Base-by-base conservation (phyloP, 23 red algal species). In the Gracilaria domingensis region DNA sequence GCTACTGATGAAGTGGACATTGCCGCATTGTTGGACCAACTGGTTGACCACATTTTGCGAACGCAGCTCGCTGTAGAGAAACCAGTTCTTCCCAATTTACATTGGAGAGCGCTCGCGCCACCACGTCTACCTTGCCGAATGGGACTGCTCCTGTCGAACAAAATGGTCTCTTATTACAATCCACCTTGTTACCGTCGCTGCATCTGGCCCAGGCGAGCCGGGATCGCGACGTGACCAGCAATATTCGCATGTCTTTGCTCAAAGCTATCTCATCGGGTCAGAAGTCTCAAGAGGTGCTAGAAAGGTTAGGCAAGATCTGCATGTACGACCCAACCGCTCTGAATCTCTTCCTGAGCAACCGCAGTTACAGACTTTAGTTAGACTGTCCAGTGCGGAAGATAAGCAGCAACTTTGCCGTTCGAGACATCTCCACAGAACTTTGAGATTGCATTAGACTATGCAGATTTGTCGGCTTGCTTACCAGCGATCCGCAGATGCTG, bases 381-480 rank as follows among this genome's bases (percentile, higher is more conserved):
- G 76, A 65, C 11, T 53, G 24, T 66, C 73, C 87, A 25, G 13
- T 48, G 30, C 66, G 50, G 29, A 73, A 65, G 26, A 29, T 34
- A 48, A 72, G 7, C 36, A 47, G 75, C 36, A 25, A 24, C 4
- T 73, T 91, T 53, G 13, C 3, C 1, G 53, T 91, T n/a, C 54
- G 11, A 39, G 76, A 80, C 24, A 20, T 91, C 9, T 73, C 13
- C 11, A 72, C 48, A 45, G 87, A 82, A 53, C 57, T 91, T 20
- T 45, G 87, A 30, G 87, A 91, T 50, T 53, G 75, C 0, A 50
- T 72, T 33, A 33, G 74, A 29, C 54, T 81, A 21, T 91, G 87
- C 58, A 91, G 81, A 50, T 5, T 81, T 48, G 75, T 75, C 2
- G 59, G 72, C 1, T 39, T 91, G n/a, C 73, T 91, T 0, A 42